Evolutionary conservation across 148 eudicot genomes (phyloP), one percentile per base, ranked within the genome.

Genomic region (Linanthus parryae): DNA sequence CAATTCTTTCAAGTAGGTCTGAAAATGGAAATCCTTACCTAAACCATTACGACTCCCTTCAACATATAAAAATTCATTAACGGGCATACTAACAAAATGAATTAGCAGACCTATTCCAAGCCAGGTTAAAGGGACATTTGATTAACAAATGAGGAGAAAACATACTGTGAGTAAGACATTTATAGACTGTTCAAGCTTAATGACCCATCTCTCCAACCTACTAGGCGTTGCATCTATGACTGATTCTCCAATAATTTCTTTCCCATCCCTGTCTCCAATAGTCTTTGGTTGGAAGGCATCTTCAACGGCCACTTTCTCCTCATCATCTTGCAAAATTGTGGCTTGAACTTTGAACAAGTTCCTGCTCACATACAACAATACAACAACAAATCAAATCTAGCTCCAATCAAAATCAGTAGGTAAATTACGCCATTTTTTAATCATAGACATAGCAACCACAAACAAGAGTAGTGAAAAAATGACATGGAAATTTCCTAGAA

Each of bases 101-200:
- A n/a, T n/a, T n/a, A n/a, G n/a, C n/a, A n/a, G n/a, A n/a, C n/a
- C n/a, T n/a, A n/a, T n/a, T n/a, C n/a, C n/a, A n/a, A n/a, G n/a
- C n/a, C n/a, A n/a, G n/a, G n/a, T n/a, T n/a, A n/a, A n/a, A n/a
- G n/a, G n/a, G n/a, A n/a, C n/a, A n/a, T n/a, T n/a, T n/a, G n/a
- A n/a, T n/a, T n/a, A n/a, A 44, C 25, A 2, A 3, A 44, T 5
- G 8, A 38, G 38, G n/a, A 60, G 57, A 42, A 60, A 36, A 56
- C 43, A 48, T 63, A 84, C 98, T 43, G 98, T 92, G 59, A 92
- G 94, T 7, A 79, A 67, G 48, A 87, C 66, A 63, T 92, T 92
- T 7, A 87, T 48, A 9, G 98, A 87, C 44, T 92, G 96, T 61
- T 92, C 98, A 10, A 84, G 0, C 71, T 81, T 87, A 59, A 92